phyloP scores from a whole-genome alignment of 805 yeast genomes.

The Candida easanensis region DNA sequence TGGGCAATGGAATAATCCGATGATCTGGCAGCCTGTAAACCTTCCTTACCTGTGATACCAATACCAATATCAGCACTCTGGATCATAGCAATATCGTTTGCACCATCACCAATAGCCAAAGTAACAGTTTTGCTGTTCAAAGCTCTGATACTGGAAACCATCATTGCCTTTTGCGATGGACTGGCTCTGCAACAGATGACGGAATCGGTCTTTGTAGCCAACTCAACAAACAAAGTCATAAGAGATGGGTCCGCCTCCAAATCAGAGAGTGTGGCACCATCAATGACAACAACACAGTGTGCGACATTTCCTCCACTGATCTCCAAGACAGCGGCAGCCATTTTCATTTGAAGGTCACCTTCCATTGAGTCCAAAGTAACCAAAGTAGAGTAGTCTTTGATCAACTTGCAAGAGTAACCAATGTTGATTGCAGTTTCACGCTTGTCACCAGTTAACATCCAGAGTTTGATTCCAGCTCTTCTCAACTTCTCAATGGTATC shows the following conservation, averaged over 20 bases:
- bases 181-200: constrained; percentile 95
- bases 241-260: constrained; percentile 73
- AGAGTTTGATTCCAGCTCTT: constrained; percentile 88
- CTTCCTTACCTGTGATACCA: constrained; percentile 97
- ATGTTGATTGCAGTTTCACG: constrained; percentile 97
- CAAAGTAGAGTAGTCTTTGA: constrained; percentile 89
- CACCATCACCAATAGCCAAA: constrained; percentile 97
- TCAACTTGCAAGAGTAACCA: constrained; percentile 90
- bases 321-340: constrained; percentile 75
- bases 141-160: constrained; percentile 81
- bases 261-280: constrained; percentile 79
- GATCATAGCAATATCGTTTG: constrained; percentile 98
- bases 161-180: constrained; percentile 91
- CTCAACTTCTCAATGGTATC: constrained; percentile 89
- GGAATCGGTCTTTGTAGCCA: constrained; percentile 85
- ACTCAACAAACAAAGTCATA: constrained; percentile 73
- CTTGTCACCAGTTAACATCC: constrained; percentile 99
- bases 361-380: constrained; percentile 57
- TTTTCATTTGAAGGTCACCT: constrained; percentile 61
- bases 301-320: constrained; percentile 75
- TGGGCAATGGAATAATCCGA: constrained; percentile 96
- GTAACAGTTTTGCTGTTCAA: constrained; percentile 71
- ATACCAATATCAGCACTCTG: constrained; percentile 98
- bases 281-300: constrained; percentile 91
- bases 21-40: constrained; percentile 92